These are phyloP conservation scores for Xylaria sp. DNA, from an alignment of 2,329 filamentous ascomycete species.

Conservation along the genomic window DNA sequence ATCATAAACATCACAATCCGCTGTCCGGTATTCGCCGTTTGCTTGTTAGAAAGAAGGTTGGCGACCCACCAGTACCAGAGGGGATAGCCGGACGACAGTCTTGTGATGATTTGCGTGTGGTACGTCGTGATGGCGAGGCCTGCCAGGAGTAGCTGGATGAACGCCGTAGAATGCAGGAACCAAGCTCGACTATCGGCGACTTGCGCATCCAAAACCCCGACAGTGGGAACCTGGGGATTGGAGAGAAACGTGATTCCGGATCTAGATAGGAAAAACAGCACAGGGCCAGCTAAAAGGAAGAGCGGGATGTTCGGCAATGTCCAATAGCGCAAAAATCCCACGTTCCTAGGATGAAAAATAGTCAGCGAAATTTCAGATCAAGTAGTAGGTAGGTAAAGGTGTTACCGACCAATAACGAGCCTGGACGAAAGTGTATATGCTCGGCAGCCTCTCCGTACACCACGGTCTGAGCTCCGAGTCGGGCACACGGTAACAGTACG, in stretches of 20 bases:
- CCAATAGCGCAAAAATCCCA: conserved; percentile 88
- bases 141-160: conserved; percentile 68
- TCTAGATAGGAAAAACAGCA: conserved; percentile 60
- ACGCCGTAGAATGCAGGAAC: conserved; percentile 55
- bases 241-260: conserved; percentile 49
- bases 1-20: conserved; percentile 62
- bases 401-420: conserved; percentile 74
- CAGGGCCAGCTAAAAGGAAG: conserved; percentile 76
- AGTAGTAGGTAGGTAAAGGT: background rate
- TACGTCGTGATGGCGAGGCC: conserved; percentile 70
- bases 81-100: conserved; percentile 81
- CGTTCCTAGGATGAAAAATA: conserved; percentile 55
- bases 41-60: conserved; percentile 36
- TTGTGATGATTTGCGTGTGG: conserved; percentile 90
- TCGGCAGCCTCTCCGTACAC: conserved; percentile 70
- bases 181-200: conserved; percentile 13
- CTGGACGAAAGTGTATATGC: conserved; percentile 90
- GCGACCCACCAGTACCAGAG: conserved; percentile 85
- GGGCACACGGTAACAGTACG: conserved; percentile 53
- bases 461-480: conserved; percentile 53
- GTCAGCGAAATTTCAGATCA: conserved; percentile 18
- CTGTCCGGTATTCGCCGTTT: conserved; percentile 29
- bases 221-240: conserved; percentile 2
- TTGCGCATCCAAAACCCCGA: background rate
- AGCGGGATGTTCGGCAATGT: conserved; percentile 77